Conservation (phyloP, 495 filamentous ascomycete genomes). For the Penicillium alfredii region DNA sequence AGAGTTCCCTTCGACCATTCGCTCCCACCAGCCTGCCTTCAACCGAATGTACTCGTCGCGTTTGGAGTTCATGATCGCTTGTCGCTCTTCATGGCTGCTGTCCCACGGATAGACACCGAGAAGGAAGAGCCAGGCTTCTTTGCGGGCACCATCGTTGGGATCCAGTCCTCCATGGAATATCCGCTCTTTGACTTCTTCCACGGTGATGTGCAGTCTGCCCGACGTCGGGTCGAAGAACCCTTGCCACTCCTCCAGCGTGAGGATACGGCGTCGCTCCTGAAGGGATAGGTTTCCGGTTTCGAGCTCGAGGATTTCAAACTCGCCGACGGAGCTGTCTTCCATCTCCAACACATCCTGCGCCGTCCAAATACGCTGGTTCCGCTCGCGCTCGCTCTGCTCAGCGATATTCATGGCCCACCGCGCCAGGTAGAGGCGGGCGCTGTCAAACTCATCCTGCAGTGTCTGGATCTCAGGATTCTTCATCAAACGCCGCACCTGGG, state of each 20-base stretch:
- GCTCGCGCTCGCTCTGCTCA: slow-evolving; percentile 86
- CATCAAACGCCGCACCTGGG: slow-evolving; percentile 78
- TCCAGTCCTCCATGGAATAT: slow-evolving; percentile 93
- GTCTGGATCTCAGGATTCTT: slow-evolving; percentile 93
- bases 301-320: slow-evolving; percentile 89
- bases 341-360: slow-evolving; percentile 87
- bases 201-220: slow-evolving; percentile 68
- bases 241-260: slow-evolving; percentile 83
- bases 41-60: slow-evolving; percentile 90
- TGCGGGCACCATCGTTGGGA: slow-evolving; percentile 82
- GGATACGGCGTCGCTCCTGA: slow-evolving; percentile 64
- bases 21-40: slow-evolving; percentile 95
- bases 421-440: slow-evolving; percentile 85
- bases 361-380: slow-evolving; percentile 82
- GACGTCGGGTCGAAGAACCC: slow-evolving; percentile 69
- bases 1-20: slow-evolving; percentile 73
- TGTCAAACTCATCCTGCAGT: slow-evolving; percentile 93
- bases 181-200: slow-evolving; percentile 89
- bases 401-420: slow-evolving; percentile 98
- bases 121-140: slow-evolving; percentile 94
- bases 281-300: slow-evolving; percentile 65
- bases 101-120: slow-evolving; percentile 90
- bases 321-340: slow-evolving; percentile 88
- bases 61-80: slow-evolving; percentile 72
- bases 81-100: slow-evolving; percentile 72